Evolutionary conservation across 2,329 filamentous ascomycete genomes (phyloP).

Genomic region (Trichophaea hybrida): DNA sequence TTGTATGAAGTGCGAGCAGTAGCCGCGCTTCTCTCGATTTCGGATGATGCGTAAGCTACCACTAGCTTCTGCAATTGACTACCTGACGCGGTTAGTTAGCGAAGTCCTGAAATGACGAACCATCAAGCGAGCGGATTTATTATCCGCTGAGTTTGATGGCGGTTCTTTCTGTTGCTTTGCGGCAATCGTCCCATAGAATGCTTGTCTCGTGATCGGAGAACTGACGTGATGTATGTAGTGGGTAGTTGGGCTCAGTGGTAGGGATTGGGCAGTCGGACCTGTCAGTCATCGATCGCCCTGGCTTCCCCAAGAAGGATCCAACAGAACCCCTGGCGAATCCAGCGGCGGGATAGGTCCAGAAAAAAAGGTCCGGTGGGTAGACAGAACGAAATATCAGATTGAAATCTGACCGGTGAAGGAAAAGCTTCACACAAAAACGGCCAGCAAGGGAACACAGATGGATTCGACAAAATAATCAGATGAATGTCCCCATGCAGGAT

Average conservation of each 20-base stretch:
- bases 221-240: not conserved
- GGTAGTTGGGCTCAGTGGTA: not conserved
- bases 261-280: not conserved
- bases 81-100: constrained; percentile 3
- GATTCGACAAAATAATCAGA: not conserved
- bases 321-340: not conserved
- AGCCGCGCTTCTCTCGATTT: not conserved
- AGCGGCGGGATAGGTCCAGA: not conserved
- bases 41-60: not conserved
- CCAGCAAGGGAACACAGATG: not conserved
- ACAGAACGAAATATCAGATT: not conserved
- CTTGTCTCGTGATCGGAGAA: not conserved
- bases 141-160: not conserved
- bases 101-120: not conserved
- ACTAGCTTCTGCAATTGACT: not conserved
- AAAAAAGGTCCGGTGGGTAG: not conserved
- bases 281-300: not conserved
- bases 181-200: not conserved
- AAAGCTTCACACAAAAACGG: not conserved
- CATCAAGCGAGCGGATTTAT: not conserved
- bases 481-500: not conserved
- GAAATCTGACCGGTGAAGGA: not conserved
- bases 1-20: too few species aligned
- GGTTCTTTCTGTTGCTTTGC: not conserved
- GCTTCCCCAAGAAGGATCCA: not conserved